phyloP scores from a whole-genome alignment of 345 rosid genomes.

The Brassica carinata region DNA sequence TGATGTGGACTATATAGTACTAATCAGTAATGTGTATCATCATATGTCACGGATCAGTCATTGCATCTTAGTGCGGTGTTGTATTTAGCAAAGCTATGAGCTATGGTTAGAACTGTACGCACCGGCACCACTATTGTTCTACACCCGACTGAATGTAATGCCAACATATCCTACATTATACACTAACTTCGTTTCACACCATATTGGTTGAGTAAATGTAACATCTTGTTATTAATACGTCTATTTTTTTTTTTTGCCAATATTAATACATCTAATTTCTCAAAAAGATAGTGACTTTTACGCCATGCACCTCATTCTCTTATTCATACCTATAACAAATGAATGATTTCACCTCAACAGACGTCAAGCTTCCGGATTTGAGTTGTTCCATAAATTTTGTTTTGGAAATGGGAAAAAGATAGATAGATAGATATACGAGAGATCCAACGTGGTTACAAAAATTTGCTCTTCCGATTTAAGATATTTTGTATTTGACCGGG shows the following conservation, averaged over 20 bases:
- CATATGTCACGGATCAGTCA: background rate
- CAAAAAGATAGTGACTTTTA: background rate
- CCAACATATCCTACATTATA: background rate
- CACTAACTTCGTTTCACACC: background rate
- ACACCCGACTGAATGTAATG: background rate
- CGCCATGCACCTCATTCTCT: background rate
- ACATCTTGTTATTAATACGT: background rate
- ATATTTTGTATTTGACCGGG: slow-evolving; percentile 25
- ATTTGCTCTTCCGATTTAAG: slow-evolving; percentile 19
- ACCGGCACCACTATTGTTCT: background rate
- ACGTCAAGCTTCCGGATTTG: background rate
- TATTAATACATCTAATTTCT: background rate
- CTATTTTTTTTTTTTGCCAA: too few species aligned
- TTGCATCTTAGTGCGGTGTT: background rate
- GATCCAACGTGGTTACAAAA: slow-evolving; percentile 28
- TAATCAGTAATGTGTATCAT: background rate
- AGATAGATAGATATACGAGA: slow-evolving; percentile 18
- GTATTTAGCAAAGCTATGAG: background rate
- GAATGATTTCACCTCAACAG: background rate
- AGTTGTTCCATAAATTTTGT: background rate
- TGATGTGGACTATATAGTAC: background rate
- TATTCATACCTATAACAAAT: background rate
- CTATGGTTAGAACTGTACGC: background rate
- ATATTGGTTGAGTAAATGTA: slow-evolving; percentile 1
- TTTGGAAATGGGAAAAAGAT: slow-evolving; percentile 9